Evolutionary conservation across 2,329 filamentous ascomycete genomes (phyloP), one percentile per base, ranked within the genome.

Genomic region (Talaromyces funiculosus): DNA sequence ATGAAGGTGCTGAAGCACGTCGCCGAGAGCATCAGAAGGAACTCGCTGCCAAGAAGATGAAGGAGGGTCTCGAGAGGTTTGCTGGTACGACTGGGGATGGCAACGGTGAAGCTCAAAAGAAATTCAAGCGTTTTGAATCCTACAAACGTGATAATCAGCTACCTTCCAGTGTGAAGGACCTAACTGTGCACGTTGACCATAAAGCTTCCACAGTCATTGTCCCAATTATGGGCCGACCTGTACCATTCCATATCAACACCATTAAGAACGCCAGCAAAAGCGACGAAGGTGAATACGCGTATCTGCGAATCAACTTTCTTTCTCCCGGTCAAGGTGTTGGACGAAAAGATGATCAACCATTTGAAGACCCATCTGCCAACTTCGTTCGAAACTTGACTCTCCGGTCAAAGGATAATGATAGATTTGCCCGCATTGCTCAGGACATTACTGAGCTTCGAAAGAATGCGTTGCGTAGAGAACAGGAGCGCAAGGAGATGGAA

Each of bases 211-310:
- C 93, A 0, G 86, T 99, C 61, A 88, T 99, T 57, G 84, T 99
- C 45, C 94, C 95, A 2, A 93, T 99, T 68, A 96, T 99, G 91
- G 94, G 94, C 45, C 87, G 95, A 7, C 93, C 94, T 0, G 94
- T 99, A 26, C 94, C 94, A 0, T 99, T 97, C 80, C 95, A 99
- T 75, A 97, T 99, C 69, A 88, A 87, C 74, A 97, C 95, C 2
- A 96, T 99, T 82, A 99, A 99, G 78, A 99, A 97, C 72, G 94
- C 93, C 22, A 97, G 93, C 78, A 96, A 96, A 76, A 97, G 91
- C 66, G 92, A 96, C 65, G 94, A 99, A 74, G 90, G 90, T 53
- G 92, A 96, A 64, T 97, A 91, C 77, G 89, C 92, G 0, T 97
- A 94, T 72, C 81, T 99, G 35, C 88, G 95, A 65, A 93, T 99